Base-by-base conservation (phyloP, 2,329 filamentous ascomycete genomes). In the Hysterium pulicare region DNA sequence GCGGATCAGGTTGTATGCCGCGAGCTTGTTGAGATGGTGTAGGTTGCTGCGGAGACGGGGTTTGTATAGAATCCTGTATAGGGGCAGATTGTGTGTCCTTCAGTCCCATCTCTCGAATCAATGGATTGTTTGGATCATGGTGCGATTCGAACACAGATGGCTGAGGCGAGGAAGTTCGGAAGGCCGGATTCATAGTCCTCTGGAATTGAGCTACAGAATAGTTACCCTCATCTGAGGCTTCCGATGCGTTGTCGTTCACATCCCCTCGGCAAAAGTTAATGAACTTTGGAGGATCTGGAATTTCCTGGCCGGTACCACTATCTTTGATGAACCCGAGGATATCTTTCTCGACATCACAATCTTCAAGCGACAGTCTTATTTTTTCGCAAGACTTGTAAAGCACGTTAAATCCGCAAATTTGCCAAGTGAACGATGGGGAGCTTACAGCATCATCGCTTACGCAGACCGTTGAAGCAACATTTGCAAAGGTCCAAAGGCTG, bases 231-330 rank as follows among this genome's bases (percentile, higher is more conserved):
- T 95, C 90, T 0, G 87, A 91, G 9, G 79, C 75, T 49, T 93
- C 88, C 1, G 91, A 96, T 53, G 83, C 82, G 28, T 81, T 83
- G 55, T 98, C 93, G 41, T 83, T 72, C 28, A 77, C 77, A 63
- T 95, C 90, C 13, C 91, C 93, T 9, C 93, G 85, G 65, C 89
- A 94, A 67, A 97, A 98, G 73, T 98, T 96, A 80, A 98, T 96
- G 67, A 96, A 98, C 67, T 90, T 96, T 33, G 93, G 93, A 19
- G 93, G 82, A 65, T 96, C 93, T 1, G 93, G 94, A 35, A 98
- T 98, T 66, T 98, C 94, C 67, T 97, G 91, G 4, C 93, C 90
- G 2, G 93, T 98, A 17, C 91, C 91, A 50, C 72, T 80, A 36
- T 95, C 90, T 49, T 78, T 85, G 70, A 98, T 98, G 71, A 98